These are phyloP conservation scores for Diaporthe aspalathi DNA, from an alignment of 2,329 filamentous ascomycete species.

Conservation along the genomic window DNA sequence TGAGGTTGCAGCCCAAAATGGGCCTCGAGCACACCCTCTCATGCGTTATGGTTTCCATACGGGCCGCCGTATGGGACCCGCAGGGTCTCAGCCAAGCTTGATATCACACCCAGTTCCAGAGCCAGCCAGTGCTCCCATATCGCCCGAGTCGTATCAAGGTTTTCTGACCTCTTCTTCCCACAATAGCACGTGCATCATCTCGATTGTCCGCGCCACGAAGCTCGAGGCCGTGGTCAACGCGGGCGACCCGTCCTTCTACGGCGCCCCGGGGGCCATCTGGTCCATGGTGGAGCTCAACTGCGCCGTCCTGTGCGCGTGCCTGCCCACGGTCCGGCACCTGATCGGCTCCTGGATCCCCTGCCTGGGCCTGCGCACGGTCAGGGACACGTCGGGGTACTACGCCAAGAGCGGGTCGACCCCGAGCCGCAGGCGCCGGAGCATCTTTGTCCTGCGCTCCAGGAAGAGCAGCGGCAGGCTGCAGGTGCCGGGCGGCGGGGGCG, in stretches of 20 bases:
- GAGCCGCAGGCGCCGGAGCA: not conserved
- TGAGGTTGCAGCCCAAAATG: not conserved
- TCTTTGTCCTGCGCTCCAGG: conserved; percentile 15
- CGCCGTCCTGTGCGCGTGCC: conserved; percentile 53
- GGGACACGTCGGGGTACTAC: conserved; percentile 8
- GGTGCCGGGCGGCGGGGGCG: not conserved
- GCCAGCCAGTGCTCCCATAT: not conserved
- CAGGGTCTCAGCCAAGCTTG: conserved; percentile 13
- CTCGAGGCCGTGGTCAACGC: conserved; percentile 45
- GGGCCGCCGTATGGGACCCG: not conserved
- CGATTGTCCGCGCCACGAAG: conserved; percentile 50
- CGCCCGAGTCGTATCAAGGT: not conserved
- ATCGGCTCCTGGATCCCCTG: conserved; percentile 41
- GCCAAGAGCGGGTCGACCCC: not conserved
- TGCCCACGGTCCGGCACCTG: conserved; percentile 52
- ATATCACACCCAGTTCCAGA: not conserved
- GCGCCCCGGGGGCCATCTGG: conserved; percentile 50
- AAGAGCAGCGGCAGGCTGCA: conserved; percentile 2
- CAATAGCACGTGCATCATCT: conserved; percentile 46
- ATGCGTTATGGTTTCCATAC: not conserved
- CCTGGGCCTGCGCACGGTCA: conserved; percentile 29
- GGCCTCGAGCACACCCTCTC: not conserved
- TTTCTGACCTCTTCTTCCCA: not conserved
- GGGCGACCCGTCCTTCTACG: conserved; percentile 49
- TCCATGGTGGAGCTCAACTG: conserved; percentile 54